phyloP scores from a whole-genome alignment of 2,329 filamentous ascomycete species.

The Basipetospora chlamydospora region DNA sequence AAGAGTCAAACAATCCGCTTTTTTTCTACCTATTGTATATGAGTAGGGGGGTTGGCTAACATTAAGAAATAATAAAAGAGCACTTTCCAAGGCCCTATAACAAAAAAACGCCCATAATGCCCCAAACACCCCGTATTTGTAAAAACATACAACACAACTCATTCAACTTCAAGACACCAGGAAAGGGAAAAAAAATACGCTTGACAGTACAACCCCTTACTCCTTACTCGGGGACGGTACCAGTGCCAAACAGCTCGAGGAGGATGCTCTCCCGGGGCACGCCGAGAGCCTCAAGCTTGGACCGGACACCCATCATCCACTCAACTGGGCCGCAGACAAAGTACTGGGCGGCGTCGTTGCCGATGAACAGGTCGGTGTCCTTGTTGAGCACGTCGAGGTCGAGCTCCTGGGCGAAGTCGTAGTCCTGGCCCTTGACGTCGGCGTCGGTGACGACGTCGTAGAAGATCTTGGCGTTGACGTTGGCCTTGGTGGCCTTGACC shows the following conservation, averaged over 20 bases:
- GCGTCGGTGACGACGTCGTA: conserved; percentile 31
- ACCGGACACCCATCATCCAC: conserved; percentile 52
- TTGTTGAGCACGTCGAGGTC: conserved; percentile 40
- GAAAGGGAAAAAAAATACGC: too few species aligned
- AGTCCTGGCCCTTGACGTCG: conserved; percentile 37
- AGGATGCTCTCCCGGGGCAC: conserved; percentile 45
- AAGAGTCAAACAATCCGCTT: too few species aligned
- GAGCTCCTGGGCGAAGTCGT: conserved; percentile 43
- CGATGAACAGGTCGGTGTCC: conserved; percentile 38
- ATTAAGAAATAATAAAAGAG: too few species aligned
- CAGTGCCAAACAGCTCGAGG: conserved; percentile 55
- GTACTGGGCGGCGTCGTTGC: conserved; percentile 43
- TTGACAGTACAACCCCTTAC: too few species aligned
- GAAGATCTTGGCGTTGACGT: conserved; percentile 36
- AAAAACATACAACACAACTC: too few species aligned
- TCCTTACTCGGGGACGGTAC: conserved; percentile 14
- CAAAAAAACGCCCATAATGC: too few species aligned
- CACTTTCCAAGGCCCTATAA: too few species aligned
- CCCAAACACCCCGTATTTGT: too few species aligned
- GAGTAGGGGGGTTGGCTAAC: too few species aligned
- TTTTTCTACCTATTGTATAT: too few species aligned
- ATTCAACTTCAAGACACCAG: too few species aligned
- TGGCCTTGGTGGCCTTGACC: conserved; percentile 20
- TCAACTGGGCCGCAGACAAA: conserved; percentile 55
- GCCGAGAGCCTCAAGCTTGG: conserved; percentile 36